Conservation (phyloP, 768 basidiomycete species). For the Hirschioporus abietinus region DNA sequence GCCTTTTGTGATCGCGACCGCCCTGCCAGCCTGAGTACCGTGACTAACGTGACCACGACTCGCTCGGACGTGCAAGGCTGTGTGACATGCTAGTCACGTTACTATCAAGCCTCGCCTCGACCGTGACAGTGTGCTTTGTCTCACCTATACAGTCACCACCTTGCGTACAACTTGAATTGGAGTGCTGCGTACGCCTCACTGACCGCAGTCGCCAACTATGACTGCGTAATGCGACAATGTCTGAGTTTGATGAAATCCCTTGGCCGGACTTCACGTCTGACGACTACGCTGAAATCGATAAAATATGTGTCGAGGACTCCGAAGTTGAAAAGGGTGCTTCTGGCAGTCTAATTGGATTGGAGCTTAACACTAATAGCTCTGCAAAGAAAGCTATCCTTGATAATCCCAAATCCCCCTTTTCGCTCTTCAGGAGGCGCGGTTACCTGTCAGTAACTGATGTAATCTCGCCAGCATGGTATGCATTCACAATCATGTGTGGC, state of each 20-base stretch:
- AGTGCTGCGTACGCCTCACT: neutral
- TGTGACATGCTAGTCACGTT: too few relatives aligned
- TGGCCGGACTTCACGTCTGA: neutral
- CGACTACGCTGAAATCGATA: neutral
- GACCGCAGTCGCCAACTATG: neutral
- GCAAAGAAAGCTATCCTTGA: neutral
- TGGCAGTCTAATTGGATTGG: neutral
- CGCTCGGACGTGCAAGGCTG: neutral
- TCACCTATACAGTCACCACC: too few relatives aligned
- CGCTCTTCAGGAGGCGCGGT: neutral
- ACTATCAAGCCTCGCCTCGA: too few relatives aligned
- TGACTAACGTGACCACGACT: too few relatives aligned
- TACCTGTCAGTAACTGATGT: constrained; percentile 59
- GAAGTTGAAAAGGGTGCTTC: neutral
- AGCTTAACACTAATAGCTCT: neutral
- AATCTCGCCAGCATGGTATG: constrained; percentile 55
- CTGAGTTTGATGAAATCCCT: neutral
- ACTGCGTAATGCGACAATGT: neutral
- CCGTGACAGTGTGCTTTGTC: too few relatives aligned
- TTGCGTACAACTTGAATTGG: too few relatives aligned
- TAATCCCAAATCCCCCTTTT: neutral
- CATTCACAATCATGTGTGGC: neutral
- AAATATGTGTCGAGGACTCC: neutral
- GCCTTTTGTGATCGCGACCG: neutral
- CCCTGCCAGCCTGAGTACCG: neutral